These are phyloP conservation scores for Phytophthora pistaciae DNA, from an alignment of 352 stramenopile genomes.

Conservation along the genomic window DNA sequence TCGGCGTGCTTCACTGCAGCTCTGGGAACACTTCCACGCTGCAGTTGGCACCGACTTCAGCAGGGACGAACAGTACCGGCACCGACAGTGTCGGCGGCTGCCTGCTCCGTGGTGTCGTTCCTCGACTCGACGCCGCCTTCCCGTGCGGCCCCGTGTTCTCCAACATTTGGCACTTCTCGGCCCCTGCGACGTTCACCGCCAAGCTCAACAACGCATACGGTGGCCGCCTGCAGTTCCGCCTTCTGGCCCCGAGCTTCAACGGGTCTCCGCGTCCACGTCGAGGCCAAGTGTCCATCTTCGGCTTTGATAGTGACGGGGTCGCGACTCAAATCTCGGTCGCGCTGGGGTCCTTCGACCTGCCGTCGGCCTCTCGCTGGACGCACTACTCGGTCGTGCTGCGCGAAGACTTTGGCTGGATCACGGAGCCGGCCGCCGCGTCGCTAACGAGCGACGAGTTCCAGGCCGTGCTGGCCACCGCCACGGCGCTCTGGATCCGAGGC, in stretches of 20 bases:
- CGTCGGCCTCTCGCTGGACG: constrained; percentile 52
- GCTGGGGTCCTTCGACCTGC: constrained; percentile 63
- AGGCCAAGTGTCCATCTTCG: constrained; percentile 65
- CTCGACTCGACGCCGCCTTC: constrained; percentile 54
- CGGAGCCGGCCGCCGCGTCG: constrained; percentile 50
- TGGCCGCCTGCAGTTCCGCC: constrained; percentile 72
- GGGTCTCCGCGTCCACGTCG: constrained; percentile 57
- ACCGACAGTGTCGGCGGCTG: constrained; percentile 26
- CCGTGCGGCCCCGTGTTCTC: constrained; percentile 73
- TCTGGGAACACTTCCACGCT: not conserved
- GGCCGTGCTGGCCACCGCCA: constrained; percentile 38
- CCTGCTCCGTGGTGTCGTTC: constrained; percentile 40
- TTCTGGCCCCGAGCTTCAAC: constrained; percentile 77
- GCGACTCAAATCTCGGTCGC: constrained; percentile 53
- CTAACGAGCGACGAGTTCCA: constrained; percentile 44
- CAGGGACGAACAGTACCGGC: not conserved
- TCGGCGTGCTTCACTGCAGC: constrained; percentile 45
- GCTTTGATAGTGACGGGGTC: constrained; percentile 2
- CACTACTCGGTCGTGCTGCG: constrained; percentile 72
- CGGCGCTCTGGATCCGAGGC: constrained; percentile 66
- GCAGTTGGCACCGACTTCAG: constrained; percentile 3
- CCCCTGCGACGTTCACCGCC: constrained; percentile 37
- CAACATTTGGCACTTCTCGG: constrained; percentile 78
- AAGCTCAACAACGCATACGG: constrained; percentile 58
- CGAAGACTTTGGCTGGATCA: constrained; percentile 83